phyloP scores from a whole-genome alignment of 352 stramenopile genomes.

The Pythium aristosporum region DNA sequence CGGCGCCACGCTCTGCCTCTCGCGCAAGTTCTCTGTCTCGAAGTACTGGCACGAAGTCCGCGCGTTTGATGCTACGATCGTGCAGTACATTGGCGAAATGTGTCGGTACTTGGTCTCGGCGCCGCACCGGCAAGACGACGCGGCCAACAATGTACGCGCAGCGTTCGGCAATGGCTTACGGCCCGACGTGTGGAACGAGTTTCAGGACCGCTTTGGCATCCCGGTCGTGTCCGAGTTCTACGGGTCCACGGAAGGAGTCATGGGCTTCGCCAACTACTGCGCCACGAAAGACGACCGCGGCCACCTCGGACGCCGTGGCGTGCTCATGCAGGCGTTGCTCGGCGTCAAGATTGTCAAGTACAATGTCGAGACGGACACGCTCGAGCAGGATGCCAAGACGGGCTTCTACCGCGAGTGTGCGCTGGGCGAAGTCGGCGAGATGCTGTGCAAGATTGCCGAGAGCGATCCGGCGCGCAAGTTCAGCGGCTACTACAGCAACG shows the following conservation, averaged over 20 bases:
- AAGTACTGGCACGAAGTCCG: slow-evolving; percentile 80
- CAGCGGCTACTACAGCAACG: slow-evolving; percentile 87
- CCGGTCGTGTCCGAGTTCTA: slow-evolving; percentile 91
- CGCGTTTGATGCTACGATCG: slow-evolving; percentile 62
- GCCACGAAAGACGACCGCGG: slow-evolving; percentile 52
- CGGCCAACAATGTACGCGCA: slow-evolving; percentile 68
- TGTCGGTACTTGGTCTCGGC: slow-evolving; percentile 82
- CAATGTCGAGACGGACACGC: slow-evolving; percentile 73
- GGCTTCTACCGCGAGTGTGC: slow-evolving; percentile 54
- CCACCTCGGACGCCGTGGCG: slow-evolving; percentile 61
- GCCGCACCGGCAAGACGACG: slow-evolving; percentile 46
- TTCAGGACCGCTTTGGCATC: slow-evolving; percentile 87
- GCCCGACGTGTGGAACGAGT: slow-evolving; percentile 85
- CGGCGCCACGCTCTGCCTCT: slow-evolving; percentile 74
- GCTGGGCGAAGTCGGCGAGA: slow-evolving; percentile 65
- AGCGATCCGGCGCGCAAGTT: slow-evolving; percentile 68
- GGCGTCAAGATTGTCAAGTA: slow-evolving; percentile 76
- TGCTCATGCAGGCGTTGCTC: slow-evolving; percentile 53
- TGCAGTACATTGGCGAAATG: slow-evolving; percentile 92
- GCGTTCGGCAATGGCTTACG: slow-evolving; percentile 91
- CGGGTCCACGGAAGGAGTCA: slow-evolving; percentile 87
- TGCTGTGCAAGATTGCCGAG: slow-evolving; percentile 60
- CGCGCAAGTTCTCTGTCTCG: slow-evolving; percentile 68
- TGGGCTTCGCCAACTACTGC: slow-evolving; percentile 81
- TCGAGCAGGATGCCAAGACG: slow-evolving; percentile 52